A percentile compares a stretch with the other conserved stretches of the same genome.
Evolutionary conservation across 176 grass and related monocot genomes (phyloP).

Genomic region (Lolium rigidum): DNA sequence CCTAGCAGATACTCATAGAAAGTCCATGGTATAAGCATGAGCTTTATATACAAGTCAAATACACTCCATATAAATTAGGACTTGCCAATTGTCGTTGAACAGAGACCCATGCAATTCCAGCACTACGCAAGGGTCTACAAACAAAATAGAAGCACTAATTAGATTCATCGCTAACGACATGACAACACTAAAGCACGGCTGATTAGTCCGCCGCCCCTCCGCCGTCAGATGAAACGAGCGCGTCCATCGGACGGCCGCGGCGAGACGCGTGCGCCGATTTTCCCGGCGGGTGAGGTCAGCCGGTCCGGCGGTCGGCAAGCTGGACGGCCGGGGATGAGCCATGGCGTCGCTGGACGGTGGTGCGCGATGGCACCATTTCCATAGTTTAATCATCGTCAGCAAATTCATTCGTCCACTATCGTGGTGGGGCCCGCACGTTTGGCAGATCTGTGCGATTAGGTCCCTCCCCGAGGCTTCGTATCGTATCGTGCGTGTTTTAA

Average conservation of each 20-base stretch:
- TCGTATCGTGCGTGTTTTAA: background rate
- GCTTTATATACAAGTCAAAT: too few species aligned
- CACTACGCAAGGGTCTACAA: background rate
- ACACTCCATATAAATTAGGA: too few species aligned
- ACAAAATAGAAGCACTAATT: background rate
- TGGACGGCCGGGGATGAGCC: conserved; percentile 29
- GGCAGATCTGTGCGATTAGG: conserved; percentile 43
- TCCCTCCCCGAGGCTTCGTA: background rate
- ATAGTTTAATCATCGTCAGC: background rate
- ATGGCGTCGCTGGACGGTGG: conserved; percentile 47
- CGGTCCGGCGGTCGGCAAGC: background rate
- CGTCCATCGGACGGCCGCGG: background rate
- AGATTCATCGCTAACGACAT: background rate
- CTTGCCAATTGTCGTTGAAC: too few species aligned
- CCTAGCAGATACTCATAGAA: too few species aligned
- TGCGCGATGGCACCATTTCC: conserved; percentile 25
- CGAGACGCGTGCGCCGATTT: background rate
- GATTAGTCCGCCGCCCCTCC: background rate
- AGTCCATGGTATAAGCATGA: too few species aligned
- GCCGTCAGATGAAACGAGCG: background rate
- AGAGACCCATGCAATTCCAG: background rate
- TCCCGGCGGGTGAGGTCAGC: conserved; percentile 26
- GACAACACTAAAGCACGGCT: background rate
- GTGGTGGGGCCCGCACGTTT: background rate
- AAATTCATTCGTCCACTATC: background rate